phyloP scores from a whole-genome alignment of 176 grass and related monocot species.

The Tillandsia leiboldiana region DNA sequence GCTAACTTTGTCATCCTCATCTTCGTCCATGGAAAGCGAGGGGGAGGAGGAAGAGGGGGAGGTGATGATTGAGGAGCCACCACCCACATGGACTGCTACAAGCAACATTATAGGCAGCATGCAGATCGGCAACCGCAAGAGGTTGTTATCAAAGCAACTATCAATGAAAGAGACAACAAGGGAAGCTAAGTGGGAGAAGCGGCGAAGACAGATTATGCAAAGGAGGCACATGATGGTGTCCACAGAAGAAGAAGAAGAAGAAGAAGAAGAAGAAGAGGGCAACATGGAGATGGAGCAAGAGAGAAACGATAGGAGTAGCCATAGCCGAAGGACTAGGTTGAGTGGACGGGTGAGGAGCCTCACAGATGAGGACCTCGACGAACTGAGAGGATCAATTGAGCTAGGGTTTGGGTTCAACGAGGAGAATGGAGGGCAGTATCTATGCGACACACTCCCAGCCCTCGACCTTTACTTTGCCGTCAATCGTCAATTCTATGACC shows the following conservation, averaged over 20 bases:
- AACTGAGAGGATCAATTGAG: conserved; percentile 48
- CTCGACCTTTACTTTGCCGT: conserved; percentile 46
- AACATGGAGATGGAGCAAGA: not conserved
- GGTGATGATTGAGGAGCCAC: not conserved
- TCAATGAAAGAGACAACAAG: conserved; percentile 48
- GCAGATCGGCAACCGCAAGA: conserved; percentile 7
- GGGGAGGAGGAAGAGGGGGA: conserved; percentile 23
- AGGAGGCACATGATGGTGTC: conserved; percentile 5
- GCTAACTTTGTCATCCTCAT: not conserved
- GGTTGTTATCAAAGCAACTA: conserved; percentile 34
- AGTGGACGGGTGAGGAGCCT: conserved; percentile 15
- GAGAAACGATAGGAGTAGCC: not conserved
- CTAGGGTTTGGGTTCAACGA: conserved; percentile 44
- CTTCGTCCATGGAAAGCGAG: conserved; percentile 21
- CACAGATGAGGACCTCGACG: conserved; percentile 43
- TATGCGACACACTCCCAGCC: conserved; percentile 47
- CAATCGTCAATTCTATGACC: conserved; percentile 33
- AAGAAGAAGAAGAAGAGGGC: not conserved
- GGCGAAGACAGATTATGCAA: conserved; percentile 31
- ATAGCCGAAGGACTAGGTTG: not conserved
- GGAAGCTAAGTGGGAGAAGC: conserved; percentile 52
- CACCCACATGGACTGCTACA: not conserved
- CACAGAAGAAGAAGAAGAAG: not conserved
- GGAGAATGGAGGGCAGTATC: conserved; percentile 32
- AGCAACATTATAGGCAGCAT: not conserved